These are phyloP conservation scores for Aspergillus arachidicola DNA, from an alignment of 2,329 filamentous ascomycete genomes.

Conservation along the genomic window DNA sequence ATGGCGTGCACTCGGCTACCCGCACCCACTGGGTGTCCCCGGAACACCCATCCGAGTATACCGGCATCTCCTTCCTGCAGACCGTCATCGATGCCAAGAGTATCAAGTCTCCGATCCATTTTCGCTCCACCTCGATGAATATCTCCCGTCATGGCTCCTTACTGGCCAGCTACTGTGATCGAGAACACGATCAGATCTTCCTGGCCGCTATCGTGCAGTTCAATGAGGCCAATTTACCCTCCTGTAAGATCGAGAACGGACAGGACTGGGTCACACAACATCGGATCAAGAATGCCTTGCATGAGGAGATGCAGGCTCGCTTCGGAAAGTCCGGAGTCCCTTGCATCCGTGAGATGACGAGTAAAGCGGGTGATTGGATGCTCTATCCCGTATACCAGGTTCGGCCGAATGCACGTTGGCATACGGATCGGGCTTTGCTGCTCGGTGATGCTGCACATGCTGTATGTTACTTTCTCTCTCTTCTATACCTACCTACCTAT, in stretches of 20 bases:
- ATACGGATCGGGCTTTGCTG: slow-evolving; percentile 42
- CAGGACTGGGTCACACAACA: slow-evolving; percentile 39
- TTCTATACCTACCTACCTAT: neutral
- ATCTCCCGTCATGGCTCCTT: slow-evolving; percentile 42
- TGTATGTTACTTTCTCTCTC: slow-evolving; percentile 30
- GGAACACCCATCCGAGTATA: slow-evolving; percentile 38
- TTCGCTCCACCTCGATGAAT: slow-evolving; percentile 44
- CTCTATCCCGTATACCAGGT: slow-evolving; percentile 51
- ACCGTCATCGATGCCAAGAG: slow-evolving; percentile 29
- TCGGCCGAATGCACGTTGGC: slow-evolving; percentile 42
- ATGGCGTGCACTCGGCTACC: slow-evolving; percentile 44
- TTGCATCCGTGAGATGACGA: slow-evolving; percentile 40
- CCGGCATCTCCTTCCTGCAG: slow-evolving; percentile 44
- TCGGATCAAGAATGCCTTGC: slow-evolving; percentile 38
- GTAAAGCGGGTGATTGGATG: slow-evolving; percentile 40
- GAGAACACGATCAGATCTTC: slow-evolving; percentile 40
- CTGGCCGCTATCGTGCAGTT: slow-evolving; percentile 44
- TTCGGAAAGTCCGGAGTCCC: slow-evolving; percentile 41
- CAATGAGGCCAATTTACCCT: slow-evolving; percentile 28
- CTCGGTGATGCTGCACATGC: slow-evolving; percentile 53
- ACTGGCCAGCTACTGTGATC: slow-evolving; percentile 44
- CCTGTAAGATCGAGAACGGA: slow-evolving; percentile 28
- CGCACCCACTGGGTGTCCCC: slow-evolving; percentile 40
- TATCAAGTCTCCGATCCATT: slow-evolving; percentile 31
- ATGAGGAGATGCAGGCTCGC: slow-evolving; percentile 37